phyloP scores from a whole-genome alignment of 768 basidiomycete species.

The Tulasnella sp. region DNA sequence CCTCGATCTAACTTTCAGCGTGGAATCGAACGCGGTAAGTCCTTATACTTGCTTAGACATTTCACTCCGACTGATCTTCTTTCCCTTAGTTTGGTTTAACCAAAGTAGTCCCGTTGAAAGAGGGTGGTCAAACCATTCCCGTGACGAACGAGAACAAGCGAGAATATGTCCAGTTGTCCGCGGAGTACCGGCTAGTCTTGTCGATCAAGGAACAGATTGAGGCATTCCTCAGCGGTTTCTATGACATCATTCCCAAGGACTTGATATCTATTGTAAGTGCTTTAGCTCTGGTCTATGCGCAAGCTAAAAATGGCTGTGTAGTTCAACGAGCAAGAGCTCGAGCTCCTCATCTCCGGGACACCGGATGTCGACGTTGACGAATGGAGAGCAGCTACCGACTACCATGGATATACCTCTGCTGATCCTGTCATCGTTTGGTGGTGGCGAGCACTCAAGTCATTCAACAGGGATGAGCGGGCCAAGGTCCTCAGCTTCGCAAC shows the following conservation, averaged over 20 bases:
- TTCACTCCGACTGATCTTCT: neutral
- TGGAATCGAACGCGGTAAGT: slow-evolving; percentile 87
- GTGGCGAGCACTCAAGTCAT: slow-evolving; percentile 97
- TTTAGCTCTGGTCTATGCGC: neutral
- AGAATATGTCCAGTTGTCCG: slow-evolving; percentile 92
- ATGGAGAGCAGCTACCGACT: slow-evolving; percentile 86
- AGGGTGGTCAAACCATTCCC: slow-evolving; percentile 66
- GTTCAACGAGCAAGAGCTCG: slow-evolving; percentile 94
- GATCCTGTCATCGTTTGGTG: slow-evolving; percentile 98
- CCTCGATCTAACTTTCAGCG: slow-evolving; percentile 85
- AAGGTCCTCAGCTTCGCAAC: slow-evolving; percentile 97
- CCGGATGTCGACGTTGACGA: slow-evolving; percentile 99
- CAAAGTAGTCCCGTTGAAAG: slow-evolving; percentile 77
- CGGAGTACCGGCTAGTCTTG: slow-evolving; percentile 83
- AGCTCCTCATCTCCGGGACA: slow-evolving; percentile 88
- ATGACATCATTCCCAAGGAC: slow-evolving; percentile 96
- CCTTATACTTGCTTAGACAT: neutral
- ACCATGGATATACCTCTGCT: slow-evolving; percentile 74
- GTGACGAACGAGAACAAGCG: slow-evolving; percentile 96
- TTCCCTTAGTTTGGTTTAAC: slow-evolving; percentile 73
- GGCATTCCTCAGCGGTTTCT: slow-evolving; percentile 80
- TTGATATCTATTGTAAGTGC: slow-evolving; percentile 76
- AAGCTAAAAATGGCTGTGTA: slow-evolving; percentile 24
- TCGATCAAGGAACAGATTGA: slow-evolving; percentile 96
- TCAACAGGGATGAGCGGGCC: slow-evolving; percentile 91